Evolutionary conservation across 768 basidiomycete species (phyloP).

Genomic region (Imleria badia): DNA sequence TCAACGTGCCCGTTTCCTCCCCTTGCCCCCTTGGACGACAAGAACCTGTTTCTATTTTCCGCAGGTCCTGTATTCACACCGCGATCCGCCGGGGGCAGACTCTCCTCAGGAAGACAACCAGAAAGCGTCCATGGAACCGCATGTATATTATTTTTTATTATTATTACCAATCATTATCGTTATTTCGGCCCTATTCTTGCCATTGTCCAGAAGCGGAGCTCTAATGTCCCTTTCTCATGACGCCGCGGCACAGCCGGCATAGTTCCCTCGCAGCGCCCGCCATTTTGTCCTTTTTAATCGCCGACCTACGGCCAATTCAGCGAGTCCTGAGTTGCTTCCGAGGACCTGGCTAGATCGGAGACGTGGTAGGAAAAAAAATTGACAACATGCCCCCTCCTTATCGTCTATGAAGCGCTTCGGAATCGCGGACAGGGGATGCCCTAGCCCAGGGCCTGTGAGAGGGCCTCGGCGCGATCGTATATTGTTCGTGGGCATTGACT

Average conservation of each 20-base stretch:
- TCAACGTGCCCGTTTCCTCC: constrained; percentile 7
- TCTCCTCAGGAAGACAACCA: constrained; percentile 11
- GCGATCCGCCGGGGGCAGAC: constrained; percentile 11
- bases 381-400: not conserved
- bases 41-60: constrained; percentile 3
- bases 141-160: constrained; percentile 16
- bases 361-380: not conserved
- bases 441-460: constrained; percentile 23
- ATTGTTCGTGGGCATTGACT: constrained; percentile 10
- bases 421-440: constrained; percentile 17
- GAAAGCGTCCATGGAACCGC: constrained; percentile 7
- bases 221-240: constrained; percentile 23
- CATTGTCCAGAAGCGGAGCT: constrained; percentile 23
- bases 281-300: constrained; percentile 29
- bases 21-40: constrained; percentile 1
- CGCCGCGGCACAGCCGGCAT: constrained; percentile 32
- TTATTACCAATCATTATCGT: constrained; percentile 13
- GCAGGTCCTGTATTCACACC: constrained; percentile 12
- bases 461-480: constrained; percentile 21
- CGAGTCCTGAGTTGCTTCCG: constrained; percentile 7
- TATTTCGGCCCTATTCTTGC: constrained; percentile 8
- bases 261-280: constrained; percentile 9
- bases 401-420: constrained; percentile 9
- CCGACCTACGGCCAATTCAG: constrained; percentile 27
- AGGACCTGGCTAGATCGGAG: not conserved